Evolutionary conservation across 108 stramenopile species (phyloP).

Genomic region (Aurantiochytrium sp.): DNA sequence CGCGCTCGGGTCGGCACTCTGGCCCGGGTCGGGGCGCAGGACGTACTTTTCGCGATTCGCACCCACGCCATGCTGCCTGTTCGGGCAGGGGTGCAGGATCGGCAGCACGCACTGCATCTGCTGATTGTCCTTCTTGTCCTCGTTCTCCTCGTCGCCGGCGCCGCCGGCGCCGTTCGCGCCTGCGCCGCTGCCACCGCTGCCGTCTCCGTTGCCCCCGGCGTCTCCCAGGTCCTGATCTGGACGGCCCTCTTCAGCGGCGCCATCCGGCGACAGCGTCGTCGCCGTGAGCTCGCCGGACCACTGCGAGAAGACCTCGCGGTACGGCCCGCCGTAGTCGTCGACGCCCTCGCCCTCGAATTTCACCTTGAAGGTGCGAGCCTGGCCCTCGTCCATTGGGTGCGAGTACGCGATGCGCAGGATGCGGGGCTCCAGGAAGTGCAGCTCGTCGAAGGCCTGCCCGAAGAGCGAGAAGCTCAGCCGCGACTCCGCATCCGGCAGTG

Average conservation of each 20-base stretch:
- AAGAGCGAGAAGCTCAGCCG: slow-evolving; percentile 33
- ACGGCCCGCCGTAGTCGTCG: slow-evolving; percentile 96
- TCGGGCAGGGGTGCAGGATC: slow-evolving; percentile 46
- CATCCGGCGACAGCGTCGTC: background rate
- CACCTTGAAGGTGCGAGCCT: slow-evolving; percentile 48
- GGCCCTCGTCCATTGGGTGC: slow-evolving; percentile 59
- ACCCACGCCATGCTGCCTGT: slow-evolving; percentile 45
- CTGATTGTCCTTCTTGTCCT: background rate
- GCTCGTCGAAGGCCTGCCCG: slow-evolving; percentile 41
- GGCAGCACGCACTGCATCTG: slow-evolving; percentile 34
- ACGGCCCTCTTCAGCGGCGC: background rate
- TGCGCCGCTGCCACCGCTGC: too few relatives aligned
- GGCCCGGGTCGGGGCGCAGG: background rate
- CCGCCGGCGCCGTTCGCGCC: background rate
- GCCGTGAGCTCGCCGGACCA: slow-evolving; percentile 22
- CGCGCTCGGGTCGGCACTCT: background rate
- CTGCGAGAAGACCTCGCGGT: slow-evolving; percentile 75
- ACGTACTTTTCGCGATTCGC: slow-evolving; percentile 47
- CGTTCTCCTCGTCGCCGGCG: background rate
- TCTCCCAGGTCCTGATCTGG: background rate
- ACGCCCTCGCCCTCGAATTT: slow-evolving; percentile 74
- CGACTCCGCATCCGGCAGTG: slow-evolving; percentile 11
- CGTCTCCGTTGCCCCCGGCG: background rate
- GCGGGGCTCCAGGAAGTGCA: slow-evolving; percentile 35
- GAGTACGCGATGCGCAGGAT: slow-evolving; percentile 54